Conservation (phyloP, 1,284 basidiomycete genomes). For the Pseudozyma flocculosa region DNA sequence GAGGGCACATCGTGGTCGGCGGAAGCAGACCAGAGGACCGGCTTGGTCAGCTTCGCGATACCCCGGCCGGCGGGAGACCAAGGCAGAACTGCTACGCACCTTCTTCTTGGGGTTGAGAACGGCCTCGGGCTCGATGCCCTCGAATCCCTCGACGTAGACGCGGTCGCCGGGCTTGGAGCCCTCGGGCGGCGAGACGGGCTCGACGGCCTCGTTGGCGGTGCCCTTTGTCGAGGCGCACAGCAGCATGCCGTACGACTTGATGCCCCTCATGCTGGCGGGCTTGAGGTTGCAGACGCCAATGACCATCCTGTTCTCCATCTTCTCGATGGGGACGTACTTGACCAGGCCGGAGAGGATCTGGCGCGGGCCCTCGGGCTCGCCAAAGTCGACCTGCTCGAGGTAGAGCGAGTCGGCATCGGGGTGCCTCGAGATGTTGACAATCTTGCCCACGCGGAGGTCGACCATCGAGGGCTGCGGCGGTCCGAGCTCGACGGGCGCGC, state of each 20-base stretch:
- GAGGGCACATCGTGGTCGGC: no score
- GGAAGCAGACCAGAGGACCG: no score
- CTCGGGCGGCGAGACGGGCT: constrained; percentile 52
- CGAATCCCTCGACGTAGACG: constrained; percentile 55
- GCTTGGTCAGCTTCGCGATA: no score
- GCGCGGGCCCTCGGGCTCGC: constrained; percentile 55
- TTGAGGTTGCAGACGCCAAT: constrained; percentile 58
- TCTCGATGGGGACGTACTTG: constrained; percentile 55
- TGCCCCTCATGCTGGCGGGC: constrained; percentile 56
- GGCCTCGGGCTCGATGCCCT: constrained; percentile 49
- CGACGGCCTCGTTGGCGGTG: constrained; percentile 55
- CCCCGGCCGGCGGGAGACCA: no score
- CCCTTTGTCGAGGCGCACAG: constrained; percentile 53
- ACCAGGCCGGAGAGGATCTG: constrained; percentile 55
- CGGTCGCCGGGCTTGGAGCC: constrained; percentile 50
- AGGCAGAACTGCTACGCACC: no score
- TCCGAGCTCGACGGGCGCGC: constrained; percentile 32
- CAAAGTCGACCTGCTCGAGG: constrained; percentile 57
- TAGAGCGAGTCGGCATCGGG: constrained; percentile 57
- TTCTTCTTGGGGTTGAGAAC: constrained; percentile 58
- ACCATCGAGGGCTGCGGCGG: constrained; percentile 50
- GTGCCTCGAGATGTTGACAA: constrained; percentile 52
- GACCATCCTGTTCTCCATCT: constrained; percentile 55
- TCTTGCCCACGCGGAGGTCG: constrained; percentile 56
- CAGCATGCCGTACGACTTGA: constrained; percentile 57